Percentiles rank a stretch among this genome's conserved stretches.
phyloP scores from a whole-genome alignment of 2,329 filamentous ascomycete genomes.

The Colletotrichum liriopes region DNA sequence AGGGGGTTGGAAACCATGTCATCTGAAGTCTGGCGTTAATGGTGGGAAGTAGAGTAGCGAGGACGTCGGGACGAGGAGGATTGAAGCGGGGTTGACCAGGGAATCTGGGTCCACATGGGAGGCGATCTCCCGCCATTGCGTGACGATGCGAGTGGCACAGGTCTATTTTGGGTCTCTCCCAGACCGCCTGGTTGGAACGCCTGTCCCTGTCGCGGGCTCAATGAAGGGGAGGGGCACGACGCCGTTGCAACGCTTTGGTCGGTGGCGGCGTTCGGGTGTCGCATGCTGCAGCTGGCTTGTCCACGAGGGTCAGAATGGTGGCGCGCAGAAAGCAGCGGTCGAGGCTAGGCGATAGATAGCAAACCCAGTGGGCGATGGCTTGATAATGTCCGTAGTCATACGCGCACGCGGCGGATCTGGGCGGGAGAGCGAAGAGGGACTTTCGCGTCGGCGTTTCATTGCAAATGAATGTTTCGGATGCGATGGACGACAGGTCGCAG shows the following conservation, averaged over 20 bases:
- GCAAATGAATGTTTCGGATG: constrained; percentile 20
- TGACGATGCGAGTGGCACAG: constrained; percentile 27
- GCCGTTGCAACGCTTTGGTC: constrained; percentile 37
- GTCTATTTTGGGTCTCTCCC: constrained; percentile 24
- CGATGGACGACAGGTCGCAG: constrained; percentile 21
- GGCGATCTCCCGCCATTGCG: constrained; percentile 41
- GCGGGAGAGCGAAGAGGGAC: neutral
- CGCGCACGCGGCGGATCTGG: neutral
- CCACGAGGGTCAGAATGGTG: neutral
- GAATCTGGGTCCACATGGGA: constrained; percentile 34
- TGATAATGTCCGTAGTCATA: neutral
- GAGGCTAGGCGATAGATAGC: neutral
- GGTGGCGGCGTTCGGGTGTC: constrained; percentile 35
- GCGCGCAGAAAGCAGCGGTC: constrained; percentile 20
- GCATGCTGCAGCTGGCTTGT: constrained; percentile 19
- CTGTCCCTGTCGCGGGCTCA: constrained; percentile 35
- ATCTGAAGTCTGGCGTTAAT: constrained; percentile 32
- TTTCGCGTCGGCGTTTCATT: constrained; percentile 13
- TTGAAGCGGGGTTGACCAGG: constrained; percentile 27
- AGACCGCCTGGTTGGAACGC: constrained; percentile 38
- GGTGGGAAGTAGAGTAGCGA: neutral
- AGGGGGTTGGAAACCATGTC: constrained; percentile 23
- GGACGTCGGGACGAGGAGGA: constrained; percentile 13
- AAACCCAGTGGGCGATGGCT: neutral
- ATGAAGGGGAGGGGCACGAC: constrained; percentile 36